A percentile compares a stretch with the other conserved stretches of the same genome.
Evolutionary conservation across 2,329 filamentous ascomycete genomes (phyloP).

Genomic region (Bipolaris cookei): DNA sequence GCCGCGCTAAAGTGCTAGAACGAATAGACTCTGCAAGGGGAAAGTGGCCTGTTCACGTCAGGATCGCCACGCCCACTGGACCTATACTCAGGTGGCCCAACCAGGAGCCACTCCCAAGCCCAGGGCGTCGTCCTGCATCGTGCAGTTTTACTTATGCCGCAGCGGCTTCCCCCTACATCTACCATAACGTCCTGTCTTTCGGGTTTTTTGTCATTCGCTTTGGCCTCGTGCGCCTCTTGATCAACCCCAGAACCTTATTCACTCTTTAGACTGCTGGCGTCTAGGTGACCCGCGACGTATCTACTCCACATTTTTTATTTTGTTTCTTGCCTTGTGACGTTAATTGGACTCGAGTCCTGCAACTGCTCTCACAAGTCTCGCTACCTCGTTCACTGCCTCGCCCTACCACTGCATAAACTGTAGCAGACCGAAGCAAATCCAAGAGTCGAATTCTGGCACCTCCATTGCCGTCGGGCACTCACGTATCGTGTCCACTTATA

Average conservation of each 20-base stretch:
- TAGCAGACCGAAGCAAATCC: conserved; percentile 15
- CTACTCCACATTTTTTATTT: conserved; percentile 29
- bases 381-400: conserved; percentile 5
- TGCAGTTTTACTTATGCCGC: conserved; percentile 35
- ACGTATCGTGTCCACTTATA: conserved; percentile 2
- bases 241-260: conserved; percentile 29
- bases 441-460: conserved; percentile 14
- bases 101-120: conserved; percentile 37
- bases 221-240: conserved; percentile 31
- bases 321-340: conserved; percentile 26
- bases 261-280: conserved; percentile 27
- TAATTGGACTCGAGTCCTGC: conserved; percentile 21
- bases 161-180: conserved; percentile 36
- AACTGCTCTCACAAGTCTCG: conserved; percentile 5
- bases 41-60: conserved; percentile 25
- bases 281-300: conserved; percentile 16
- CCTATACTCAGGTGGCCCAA: conserved; percentile 35
- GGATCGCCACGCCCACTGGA: conserved; percentile 36
- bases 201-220: conserved; percentile 30
- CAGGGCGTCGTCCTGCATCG: conserved; percentile 29
- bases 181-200: conserved; percentile 33
- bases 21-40: conserved; percentile 35
- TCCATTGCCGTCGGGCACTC: conserved; percentile 14
- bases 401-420: conserved; percentile 11
- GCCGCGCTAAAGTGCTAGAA: conserved; percentile 29